A percentile compares a stretch with the other conserved stretches of the same genome.
These are phyloP conservation scores for Aulographum hederae DNA, from an alignment of 2,329 filamentous ascomycete species.

Conservation along the genomic window DNA sequence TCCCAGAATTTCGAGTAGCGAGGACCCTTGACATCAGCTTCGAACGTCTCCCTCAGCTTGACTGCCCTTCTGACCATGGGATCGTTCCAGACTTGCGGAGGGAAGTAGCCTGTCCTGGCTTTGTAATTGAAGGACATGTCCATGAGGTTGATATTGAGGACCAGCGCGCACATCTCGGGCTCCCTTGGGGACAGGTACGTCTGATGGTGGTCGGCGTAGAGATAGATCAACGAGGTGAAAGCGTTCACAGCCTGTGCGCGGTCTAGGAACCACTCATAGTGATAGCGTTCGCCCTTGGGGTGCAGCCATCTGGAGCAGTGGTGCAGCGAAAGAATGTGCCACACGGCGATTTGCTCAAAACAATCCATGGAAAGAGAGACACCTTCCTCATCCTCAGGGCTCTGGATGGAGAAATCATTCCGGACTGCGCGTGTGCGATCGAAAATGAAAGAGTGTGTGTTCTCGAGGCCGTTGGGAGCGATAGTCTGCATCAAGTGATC, in stretches of 20 bases:
- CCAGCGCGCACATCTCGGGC: conserved; percentile 45
- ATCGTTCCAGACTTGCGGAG: conserved; percentile 27
- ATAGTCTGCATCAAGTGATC: conserved; percentile 30
- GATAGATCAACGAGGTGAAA: conserved; percentile 40
- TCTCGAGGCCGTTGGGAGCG: conserved; percentile 28
- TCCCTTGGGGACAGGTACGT: conserved; percentile 35
- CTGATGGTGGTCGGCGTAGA: conserved; percentile 34
- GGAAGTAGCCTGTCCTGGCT: conserved; percentile 39
- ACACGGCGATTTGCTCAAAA: conserved; percentile 43
- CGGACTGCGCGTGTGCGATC: conserved; percentile 45
- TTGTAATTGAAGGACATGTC: conserved; percentile 34
- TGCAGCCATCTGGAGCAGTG: conserved; percentile 31
- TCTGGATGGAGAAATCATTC: conserved; percentile 47
- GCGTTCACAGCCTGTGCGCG: conserved; percentile 46
- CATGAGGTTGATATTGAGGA: conserved; percentile 36
- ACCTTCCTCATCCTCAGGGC: conserved; percentile 36
- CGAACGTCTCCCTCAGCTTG: conserved; percentile 36
- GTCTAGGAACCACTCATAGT: conserved; percentile 37
- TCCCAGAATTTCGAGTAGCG: conserved; percentile 30
- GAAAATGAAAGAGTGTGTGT: conserved; percentile 47
- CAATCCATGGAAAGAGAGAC: conserved; percentile 39
- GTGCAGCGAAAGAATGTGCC: conserved; percentile 44
- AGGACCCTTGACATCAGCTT: conserved; percentile 31
- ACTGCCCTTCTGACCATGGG: conserved; percentile 36
- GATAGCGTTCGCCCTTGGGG: conserved; percentile 18